Percentiles rank a stretch among this genome's conserved stretches.
phyloP scores from a whole-genome alignment of 495 filamentous ascomycete genomes.

The Podospora conica region DNA sequence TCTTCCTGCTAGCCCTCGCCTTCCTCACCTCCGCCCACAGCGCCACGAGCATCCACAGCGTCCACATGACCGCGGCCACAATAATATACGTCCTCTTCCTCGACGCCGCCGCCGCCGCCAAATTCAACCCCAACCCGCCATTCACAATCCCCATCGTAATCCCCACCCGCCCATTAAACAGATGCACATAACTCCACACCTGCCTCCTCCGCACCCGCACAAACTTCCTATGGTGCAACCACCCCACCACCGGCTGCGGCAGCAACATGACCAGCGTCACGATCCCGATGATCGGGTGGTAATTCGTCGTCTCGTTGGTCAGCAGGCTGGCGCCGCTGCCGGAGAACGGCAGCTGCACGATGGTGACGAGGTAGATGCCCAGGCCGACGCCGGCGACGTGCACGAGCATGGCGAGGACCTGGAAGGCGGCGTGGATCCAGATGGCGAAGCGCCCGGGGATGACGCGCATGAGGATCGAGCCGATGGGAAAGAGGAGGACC shows the following conservation, averaged over 20 bases:
- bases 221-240: slow-evolving; percentile 54
- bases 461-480: slow-evolving; percentile 49
- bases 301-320: slow-evolving; percentile 20
- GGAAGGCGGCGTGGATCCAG: slow-evolving; percentile 49
- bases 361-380: slow-evolving; percentile 48
- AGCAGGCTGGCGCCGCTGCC: slow-evolving; percentile 17
- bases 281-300: slow-evolving; percentile 54
- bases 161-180: slow-evolving; percentile 55
- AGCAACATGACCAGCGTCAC: slow-evolving; percentile 48
- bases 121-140: slow-evolving; percentile 55
- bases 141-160: slow-evolving; percentile 63
- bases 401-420: slow-evolving; percentile 46
- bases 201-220: slow-evolving; percentile 40
- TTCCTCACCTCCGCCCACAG: slow-evolving; percentile 17
- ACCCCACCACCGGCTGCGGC: slow-evolving; percentile 56
- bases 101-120: slow-evolving; percentile 30
- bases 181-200: slow-evolving; percentile 49
- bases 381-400: slow-evolving; percentile 52
- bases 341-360: slow-evolving; percentile 17
- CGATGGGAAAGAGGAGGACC: slow-evolving; percentile 48
- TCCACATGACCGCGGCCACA: slow-evolving; percentile 30
- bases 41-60: slow-evolving; percentile 27
- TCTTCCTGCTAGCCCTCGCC: slow-evolving; percentile 5
- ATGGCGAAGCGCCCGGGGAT: slow-evolving; percentile 30
- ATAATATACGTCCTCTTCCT: slow-evolving; percentile 30